These are phyloP conservation scores for Mallotus nudiflorus DNA, from an alignment of 345 rosid genomes.

Conservation along the genomic window DNA sequence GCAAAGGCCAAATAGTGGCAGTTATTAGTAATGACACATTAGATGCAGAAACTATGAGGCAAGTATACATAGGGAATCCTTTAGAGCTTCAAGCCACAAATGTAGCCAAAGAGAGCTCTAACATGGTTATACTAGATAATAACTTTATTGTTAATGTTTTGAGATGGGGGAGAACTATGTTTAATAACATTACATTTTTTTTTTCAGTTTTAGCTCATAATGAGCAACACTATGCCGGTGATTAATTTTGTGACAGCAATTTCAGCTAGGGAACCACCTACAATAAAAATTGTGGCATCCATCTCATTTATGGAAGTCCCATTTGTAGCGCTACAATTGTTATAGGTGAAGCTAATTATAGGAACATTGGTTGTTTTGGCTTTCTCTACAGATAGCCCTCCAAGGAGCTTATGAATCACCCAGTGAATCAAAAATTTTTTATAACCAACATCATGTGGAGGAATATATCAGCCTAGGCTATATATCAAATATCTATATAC, in stretches of 20 bases:
- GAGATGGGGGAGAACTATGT: constrained; percentile 71
- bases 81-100: constrained; percentile 77
- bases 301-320: constrained; percentile 48
- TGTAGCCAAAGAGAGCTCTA: constrained; percentile 75
- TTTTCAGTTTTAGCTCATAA: constrained; percentile 70
- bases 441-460: constrained; percentile 79
- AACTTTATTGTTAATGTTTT: constrained; percentile 61
- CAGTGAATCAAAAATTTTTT: constrained; percentile 59
- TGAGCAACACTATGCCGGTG: constrained; percentile 58
- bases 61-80: constrained; percentile 68
- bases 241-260: constrained; percentile 69
- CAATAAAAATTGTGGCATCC: background rate
- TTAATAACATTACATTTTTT: constrained; percentile 68
- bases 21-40: too few relatives aligned
- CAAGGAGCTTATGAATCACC: constrained; percentile 56
- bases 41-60: constrained; percentile 72
- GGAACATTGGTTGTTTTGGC: too few relatives aligned
- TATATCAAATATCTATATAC: constrained; percentile 62
- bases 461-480: constrained; percentile 57
- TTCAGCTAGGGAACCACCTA: constrained; percentile 34
- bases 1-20: constrained; percentile 64
- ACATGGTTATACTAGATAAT: constrained; percentile 69
- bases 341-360: constrained; percentile 78
- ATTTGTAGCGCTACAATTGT: constrained; percentile 55
- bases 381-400: constrained; percentile 62